phyloP scores from a whole-genome alignment of 2,329 filamentous ascomycete genomes.

The Diaporthe velutina region DNA sequence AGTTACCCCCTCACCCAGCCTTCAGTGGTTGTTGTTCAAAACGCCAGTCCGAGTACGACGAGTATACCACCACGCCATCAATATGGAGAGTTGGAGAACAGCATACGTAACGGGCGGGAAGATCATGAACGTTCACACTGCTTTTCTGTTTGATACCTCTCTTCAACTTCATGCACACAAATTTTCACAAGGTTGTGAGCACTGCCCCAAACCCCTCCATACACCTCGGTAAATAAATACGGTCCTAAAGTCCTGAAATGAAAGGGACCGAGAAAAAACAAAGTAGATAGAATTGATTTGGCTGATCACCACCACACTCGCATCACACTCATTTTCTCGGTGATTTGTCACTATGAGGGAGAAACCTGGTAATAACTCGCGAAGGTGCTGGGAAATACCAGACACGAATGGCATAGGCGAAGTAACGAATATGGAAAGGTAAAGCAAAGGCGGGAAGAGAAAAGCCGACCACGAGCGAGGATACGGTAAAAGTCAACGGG shows the following conservation, averaged over 20 bases:
- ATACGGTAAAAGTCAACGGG: not conserved
- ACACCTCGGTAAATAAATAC: conserved; percentile 8
- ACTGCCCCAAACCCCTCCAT: not conserved
- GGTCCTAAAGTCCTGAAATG: not conserved
- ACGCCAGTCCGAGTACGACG: not conserved
- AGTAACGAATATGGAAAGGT: not conserved
- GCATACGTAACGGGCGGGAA: not conserved
- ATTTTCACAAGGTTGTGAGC: not conserved
- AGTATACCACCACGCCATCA: not conserved
- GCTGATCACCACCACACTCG: not conserved
- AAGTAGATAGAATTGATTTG: conserved; percentile 18
- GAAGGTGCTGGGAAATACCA: not conserved
- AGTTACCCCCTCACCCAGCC: not conserved
- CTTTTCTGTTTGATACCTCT: conserved; percentile 31
- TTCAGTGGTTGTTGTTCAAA: not conserved
- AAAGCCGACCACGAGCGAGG: not conserved
- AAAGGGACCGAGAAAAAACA: conserved; percentile 4
- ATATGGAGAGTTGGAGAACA: not conserved
- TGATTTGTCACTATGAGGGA: not conserved
- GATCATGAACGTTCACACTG: not conserved
- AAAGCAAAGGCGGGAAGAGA: not conserved
- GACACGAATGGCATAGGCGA: not conserved
- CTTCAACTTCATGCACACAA: conserved; percentile 29
- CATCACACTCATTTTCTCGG: not conserved
- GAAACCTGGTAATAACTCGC: not conserved